phyloP scores from a whole-genome alignment of 352 stramenopile genomes.

The Pythium graminicola region DNA sequence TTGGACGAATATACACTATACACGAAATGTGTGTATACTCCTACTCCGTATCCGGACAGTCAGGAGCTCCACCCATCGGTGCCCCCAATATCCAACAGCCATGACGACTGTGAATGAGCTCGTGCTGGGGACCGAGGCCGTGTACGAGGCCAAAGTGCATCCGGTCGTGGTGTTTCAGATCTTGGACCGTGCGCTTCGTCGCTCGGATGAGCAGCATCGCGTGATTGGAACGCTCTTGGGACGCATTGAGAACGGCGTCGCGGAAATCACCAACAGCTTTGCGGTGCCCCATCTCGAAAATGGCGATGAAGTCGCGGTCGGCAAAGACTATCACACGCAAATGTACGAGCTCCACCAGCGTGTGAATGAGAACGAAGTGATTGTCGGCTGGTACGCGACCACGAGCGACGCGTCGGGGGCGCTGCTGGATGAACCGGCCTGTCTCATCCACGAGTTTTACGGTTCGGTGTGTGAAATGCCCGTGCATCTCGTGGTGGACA shows the following conservation, averaged over 20 bases:
- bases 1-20: conserved; percentile 22
- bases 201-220: conserved; percentile 89
- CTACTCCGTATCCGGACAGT: conserved; percentile 16
- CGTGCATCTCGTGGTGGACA: conserved; percentile 95
- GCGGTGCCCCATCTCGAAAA: conserved; percentile 96
- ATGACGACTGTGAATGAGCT: conserved; percentile 44
- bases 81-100: conserved; percentile 1
- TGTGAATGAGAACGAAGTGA: conserved; percentile 92
- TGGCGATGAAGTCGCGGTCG: conserved; percentile 94
- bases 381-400: conserved; percentile 97
- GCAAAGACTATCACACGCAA: conserved; percentile 97
- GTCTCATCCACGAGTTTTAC: conserved; percentile 98
- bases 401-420: conserved; percentile 36
- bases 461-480: conserved; percentile 88
- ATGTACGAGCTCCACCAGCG: conserved; percentile 95
- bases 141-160: conserved; percentile 87
- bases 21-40: not conserved
- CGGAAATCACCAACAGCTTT: conserved; percentile 95
- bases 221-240: conserved; percentile 98
- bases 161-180: conserved; percentile 96
- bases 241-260: conserved; percentile 73
- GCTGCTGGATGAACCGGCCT: conserved; percentile 91
- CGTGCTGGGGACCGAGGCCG: conserved; percentile 72
- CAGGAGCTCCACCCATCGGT: conserved; percentile 17
- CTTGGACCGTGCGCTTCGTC: conserved; percentile 94